Evolutionary conservation across 2,329 filamentous ascomycete genomes (phyloP).

Genomic region (Pseudocercospora eumusae): DNA sequence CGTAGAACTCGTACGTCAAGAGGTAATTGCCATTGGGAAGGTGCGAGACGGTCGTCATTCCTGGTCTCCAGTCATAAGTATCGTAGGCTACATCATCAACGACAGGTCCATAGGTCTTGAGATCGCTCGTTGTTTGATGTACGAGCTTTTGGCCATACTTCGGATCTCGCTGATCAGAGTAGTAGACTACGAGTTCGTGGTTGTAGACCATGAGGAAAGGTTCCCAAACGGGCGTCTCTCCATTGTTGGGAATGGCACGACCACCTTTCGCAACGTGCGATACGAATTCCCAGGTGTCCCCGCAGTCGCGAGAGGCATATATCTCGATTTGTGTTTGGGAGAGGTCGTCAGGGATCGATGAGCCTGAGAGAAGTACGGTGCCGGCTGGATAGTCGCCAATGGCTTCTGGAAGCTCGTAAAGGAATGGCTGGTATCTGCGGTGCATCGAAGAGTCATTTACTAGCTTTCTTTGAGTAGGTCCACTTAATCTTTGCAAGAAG

Average conservation of each 20-base stretch:
- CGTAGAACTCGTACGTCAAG: conserved; percentile 65
- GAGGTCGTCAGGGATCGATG: conserved; percentile 60
- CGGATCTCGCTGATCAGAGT: conserved; percentile 69
- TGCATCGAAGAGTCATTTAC: not conserved
- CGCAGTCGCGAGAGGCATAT: conserved; percentile 64
- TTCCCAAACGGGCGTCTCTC: conserved; percentile 62
- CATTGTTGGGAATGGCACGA: conserved; percentile 20
- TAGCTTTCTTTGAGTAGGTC: not conserved
- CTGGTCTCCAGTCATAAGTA: conserved; percentile 65
- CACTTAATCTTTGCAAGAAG: not conserved
- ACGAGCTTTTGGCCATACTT: conserved; percentile 68
- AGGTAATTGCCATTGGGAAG: conserved; percentile 64
- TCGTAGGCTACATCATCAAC: conserved; percentile 65
- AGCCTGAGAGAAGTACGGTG: conserved; percentile 64
- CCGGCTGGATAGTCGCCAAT: conserved; percentile 62
- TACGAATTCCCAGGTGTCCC: conserved; percentile 66
- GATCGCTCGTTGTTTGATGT: conserved; percentile 63
- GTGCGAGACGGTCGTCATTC: conserved; percentile 63
- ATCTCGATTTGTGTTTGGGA: conserved; percentile 68
- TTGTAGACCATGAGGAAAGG: conserved; percentile 64
- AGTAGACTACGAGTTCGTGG: conserved; percentile 64
- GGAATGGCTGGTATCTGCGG: conserved; percentile 64
- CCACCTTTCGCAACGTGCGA: conserved; percentile 66
- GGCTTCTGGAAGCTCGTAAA: conserved; percentile 62
- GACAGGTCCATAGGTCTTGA: conserved; percentile 60